Base-by-base conservation (phyloP, 2,329 filamentous ascomycete species). In the Leptographium lundbergii region DNA sequence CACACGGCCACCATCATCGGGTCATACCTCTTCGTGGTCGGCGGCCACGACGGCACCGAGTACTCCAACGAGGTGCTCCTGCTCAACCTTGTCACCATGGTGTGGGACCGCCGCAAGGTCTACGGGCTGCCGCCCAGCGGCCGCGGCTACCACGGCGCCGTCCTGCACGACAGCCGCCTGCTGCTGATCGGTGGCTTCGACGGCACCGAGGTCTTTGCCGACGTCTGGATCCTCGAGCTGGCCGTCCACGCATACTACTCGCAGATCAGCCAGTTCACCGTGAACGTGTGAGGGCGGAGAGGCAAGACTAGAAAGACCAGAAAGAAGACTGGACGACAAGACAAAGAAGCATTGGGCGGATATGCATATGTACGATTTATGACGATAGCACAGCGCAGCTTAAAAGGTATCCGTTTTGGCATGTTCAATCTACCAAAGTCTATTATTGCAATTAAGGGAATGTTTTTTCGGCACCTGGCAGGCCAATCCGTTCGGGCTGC, bases 171-270 rank as follows among this genome's bases (percentile, higher is more conserved):
- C 67, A 83, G 81, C 64, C 76, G 85, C 56, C 71, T 88, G 48
- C 70, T 87, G 47, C 70, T 85, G 45, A 80, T 87, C 59, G 85
- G 85, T 22, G 85, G 85, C 0, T 87, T 87, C 64, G 85, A 87
- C 69, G 85, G 84, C 57, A 77, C 73, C 60, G 81, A 85, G 68
- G 84, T 87, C 27, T 87, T 86, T 74, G 79, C 79, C 42, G 85
- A 88, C 62, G 84, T 86, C 22, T 83, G 79, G 75, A 76, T 86
- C 6, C 71, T 88, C 58, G 85, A 88, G 71, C 71, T 88, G 65
- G 85, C 83, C 2, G 83, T 87, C 13, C 84, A 87, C 69, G 81
- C 84, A 45, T 88, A 88, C 68, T 88, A 87, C 67, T 86, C 84
- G 62, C 85, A 88, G 70, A 88, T 88, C 67, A 86, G 83, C 68